A percentile compares a stretch with the other conserved stretches of the same genome.
phyloP scores from a whole-genome alignment of 139 green algal species.

The Nannochloris sp. region DNA sequence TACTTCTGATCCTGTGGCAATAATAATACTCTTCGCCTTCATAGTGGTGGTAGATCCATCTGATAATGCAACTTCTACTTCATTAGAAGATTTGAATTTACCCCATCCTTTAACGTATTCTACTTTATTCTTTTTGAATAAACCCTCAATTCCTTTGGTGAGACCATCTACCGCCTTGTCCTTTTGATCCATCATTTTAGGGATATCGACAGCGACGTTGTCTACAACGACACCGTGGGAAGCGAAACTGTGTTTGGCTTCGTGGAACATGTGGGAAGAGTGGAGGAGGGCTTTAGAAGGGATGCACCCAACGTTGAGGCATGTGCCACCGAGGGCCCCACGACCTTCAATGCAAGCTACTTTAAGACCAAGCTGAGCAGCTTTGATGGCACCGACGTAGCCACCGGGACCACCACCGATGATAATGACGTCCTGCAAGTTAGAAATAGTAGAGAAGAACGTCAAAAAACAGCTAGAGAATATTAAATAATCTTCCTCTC shows the following conservation, averaged over 20 bases:
- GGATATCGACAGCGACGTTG: constrained; percentile 61
- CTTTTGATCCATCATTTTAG: constrained; percentile 93
- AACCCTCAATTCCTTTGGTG: constrained; percentile 95
- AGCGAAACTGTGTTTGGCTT: constrained; percentile 77
- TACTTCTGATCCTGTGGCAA: constrained; percentile 93
- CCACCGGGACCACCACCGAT: constrained; percentile 94
- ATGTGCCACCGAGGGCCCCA: constrained; percentile 89
- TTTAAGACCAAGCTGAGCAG: constrained; percentile 91
- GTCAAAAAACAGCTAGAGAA: too few species aligned
- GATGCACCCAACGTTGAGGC: constrained; percentile 98
- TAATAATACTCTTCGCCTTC: constrained; percentile 89
- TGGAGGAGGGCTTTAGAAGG: constrained; percentile 94
- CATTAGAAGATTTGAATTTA: constrained; percentile 57
- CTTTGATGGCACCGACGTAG: constrained; percentile 98
- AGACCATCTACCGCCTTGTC: constrained; percentile 77
- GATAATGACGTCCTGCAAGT: constrained; percentile 85
- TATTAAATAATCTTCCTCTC: background rate
- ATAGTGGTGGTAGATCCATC: constrained; percentile 63
- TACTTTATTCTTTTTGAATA: constrained; percentile 99
- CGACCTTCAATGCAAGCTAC: constrained; percentile 92
- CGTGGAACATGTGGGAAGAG: constrained; percentile 88
- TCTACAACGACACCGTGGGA: constrained; percentile 74
- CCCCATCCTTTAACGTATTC: constrained; percentile 93
- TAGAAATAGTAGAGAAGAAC: background rate
- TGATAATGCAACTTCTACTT: constrained; percentile 71